Percentiles rank a stretch among this genome's conserved stretches.
Conservation (phyloP, 805 yeast species). For the Huiozyma sinensis region DNA sequence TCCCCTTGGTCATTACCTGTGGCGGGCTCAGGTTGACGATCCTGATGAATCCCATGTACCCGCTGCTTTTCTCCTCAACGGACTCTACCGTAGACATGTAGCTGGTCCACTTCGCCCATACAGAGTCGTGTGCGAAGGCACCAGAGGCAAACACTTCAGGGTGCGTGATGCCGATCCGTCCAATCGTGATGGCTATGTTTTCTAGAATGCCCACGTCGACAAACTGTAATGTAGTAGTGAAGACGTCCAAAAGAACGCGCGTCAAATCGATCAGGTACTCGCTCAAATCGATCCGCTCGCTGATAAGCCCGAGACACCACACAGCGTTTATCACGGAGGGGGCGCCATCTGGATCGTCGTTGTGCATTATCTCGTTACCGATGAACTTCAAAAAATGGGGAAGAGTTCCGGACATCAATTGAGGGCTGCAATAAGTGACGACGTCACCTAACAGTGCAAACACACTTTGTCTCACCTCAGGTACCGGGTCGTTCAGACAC, state of each 20-base stretch:
- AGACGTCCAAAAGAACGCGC: constrained; percentile 20
- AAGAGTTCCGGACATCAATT: constrained; percentile 27
- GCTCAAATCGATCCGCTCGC: constrained; percentile 38
- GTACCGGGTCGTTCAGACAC: constrained; percentile 63
- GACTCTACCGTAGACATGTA: constrained; percentile 59
- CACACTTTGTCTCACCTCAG: constrained; percentile 89
- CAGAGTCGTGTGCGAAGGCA: constrained; percentile 23
- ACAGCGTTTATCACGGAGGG: constrained; percentile 52
- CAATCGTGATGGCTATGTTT: constrained; percentile 82
- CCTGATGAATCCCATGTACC: constrained; percentile 75
- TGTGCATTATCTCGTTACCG: constrained; percentile 51
- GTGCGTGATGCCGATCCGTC: constrained; percentile 62
- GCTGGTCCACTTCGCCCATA: constrained; percentile 59
- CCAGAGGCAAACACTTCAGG: constrained; percentile 50
- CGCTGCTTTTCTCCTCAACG: constrained; percentile 79
- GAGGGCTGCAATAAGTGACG: constrained; percentile 45
- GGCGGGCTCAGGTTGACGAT: constrained; percentile 33
- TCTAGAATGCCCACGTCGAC: constrained; percentile 49
- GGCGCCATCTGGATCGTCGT: constrained; percentile 26
- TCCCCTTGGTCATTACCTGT: constrained; percentile 12
- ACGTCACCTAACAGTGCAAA: constrained; percentile 88
- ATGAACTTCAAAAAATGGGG: constrained; percentile 48
- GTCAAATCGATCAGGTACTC: constrained; percentile 24
- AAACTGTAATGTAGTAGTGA: constrained; percentile 17
- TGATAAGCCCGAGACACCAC: constrained; percentile 88